Evolutionary conservation across 2,329 filamentous ascomycete species (phyloP).

Genomic region (Xylaria sp.): DNA sequence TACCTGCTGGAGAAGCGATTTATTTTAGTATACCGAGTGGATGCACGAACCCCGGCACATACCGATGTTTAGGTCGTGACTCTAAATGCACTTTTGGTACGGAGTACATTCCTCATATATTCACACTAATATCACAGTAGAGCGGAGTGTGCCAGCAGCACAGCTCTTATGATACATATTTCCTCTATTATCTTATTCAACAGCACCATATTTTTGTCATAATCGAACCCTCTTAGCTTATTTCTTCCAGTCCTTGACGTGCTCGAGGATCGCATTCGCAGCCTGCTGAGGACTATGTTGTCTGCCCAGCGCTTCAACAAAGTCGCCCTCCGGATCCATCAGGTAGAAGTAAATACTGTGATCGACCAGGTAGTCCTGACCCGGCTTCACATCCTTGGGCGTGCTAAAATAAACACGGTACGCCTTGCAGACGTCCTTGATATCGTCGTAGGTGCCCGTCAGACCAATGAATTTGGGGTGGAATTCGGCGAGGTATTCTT

Average conservation of each 20-base stretch:
- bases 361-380: constrained; percentile 96
- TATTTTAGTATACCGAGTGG: not conserved
- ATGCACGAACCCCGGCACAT: not conserved
- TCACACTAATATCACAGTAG: constrained; percentile 37
- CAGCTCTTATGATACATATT: constrained; percentile 31
- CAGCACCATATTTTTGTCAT: not conserved
- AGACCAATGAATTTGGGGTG: constrained; percentile 86
- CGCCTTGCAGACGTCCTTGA: constrained; percentile 93
- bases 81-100: constrained; percentile 3
- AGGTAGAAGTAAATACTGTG: constrained; percentile 99
- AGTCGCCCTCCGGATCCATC: constrained; percentile 98
- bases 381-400: constrained; percentile 85
- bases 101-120: constrained; percentile 22
- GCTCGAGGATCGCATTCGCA: constrained; percentile 83
- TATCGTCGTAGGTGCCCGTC: constrained; percentile 92
- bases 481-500: constrained; percentile 90
- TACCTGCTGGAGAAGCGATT: no score
- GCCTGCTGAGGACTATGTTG: constrained; percentile 92
- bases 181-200: not conserved
- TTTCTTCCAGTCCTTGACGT: constrained; percentile 74
- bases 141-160: constrained; percentile 33
- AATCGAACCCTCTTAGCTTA: constrained; percentile 9
- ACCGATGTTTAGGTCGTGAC: not conserved
- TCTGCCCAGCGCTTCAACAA: constrained; percentile 94
- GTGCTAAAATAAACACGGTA: constrained; percentile 99